These are phyloP conservation scores for Hypoxylon trugodes DNA, from an alignment of 495 filamentous ascomycete genomes.

Conservation along the genomic window DNA sequence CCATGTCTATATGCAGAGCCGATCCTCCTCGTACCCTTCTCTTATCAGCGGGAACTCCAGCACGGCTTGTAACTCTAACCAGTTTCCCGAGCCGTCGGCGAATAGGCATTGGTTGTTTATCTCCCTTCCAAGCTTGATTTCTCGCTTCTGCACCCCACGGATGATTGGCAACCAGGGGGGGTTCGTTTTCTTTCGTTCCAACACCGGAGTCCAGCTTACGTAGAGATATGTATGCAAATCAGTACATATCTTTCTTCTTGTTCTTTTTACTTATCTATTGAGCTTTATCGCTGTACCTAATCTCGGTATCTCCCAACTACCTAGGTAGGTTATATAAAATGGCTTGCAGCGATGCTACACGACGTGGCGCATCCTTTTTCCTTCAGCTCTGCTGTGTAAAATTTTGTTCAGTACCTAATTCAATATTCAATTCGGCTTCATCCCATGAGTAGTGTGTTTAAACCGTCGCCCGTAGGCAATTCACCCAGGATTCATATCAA, in stretches of 20 bases:
- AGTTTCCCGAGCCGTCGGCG: not conserved
- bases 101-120: constrained; percentile 16
- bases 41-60: constrained; percentile 22
- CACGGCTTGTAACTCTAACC: not conserved
- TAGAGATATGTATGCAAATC: constrained; percentile 15
- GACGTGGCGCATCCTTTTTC: constrained; percentile 11
- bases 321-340: constrained; percentile 27
- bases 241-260: no score
- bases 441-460: constrained; percentile 8
- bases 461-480: no score
- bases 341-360: constrained; percentile 20
- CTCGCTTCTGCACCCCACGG: constrained; percentile 27
- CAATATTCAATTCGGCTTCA: not conserved
- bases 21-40: constrained; percentile 4
- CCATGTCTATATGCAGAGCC: not conserved
- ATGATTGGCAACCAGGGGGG: constrained; percentile 1
- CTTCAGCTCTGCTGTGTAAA: not conserved
- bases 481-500: no score
- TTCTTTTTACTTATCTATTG: constrained; percentile 20
- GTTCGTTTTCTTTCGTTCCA: not conserved
- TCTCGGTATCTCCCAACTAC: not conserved
- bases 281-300: not conserved
- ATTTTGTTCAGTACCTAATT: not conserved
- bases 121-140: constrained; percentile 1
- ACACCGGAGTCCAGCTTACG: not conserved